Base-by-base conservation (phyloP, 495 filamentous ascomycete genomes). In the Platismatia glauca region DNA sequence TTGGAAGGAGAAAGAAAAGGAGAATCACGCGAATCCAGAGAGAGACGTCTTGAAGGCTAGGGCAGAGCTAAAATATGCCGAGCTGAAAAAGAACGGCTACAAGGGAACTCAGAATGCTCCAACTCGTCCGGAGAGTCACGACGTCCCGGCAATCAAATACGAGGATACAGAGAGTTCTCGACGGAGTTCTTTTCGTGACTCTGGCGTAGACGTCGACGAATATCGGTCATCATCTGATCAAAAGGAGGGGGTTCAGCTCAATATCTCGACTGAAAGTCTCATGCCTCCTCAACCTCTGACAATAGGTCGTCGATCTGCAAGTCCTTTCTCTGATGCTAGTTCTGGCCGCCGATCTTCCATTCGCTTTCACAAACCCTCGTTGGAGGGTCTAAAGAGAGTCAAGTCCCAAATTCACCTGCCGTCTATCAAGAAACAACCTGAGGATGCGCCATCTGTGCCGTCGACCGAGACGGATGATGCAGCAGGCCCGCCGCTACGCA, bases 51-150 rank as follows among this genome's bases (percentile, higher is more conserved):
- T 74, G 65, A 62, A 82, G 29, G 72, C 67, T 20, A 80, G 77
- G 65, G 83, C 80, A 1, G 79, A 83, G 68, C 70, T 71, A 61
- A 78, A 81, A 0, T 89, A 89, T 69, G 78, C 80, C 8, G 78
- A 85, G 68, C 69, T 87, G 62, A 88, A 89, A 73, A 75, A 77
- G 61, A 72, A 73, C 15, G 84, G 85, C 0, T 83, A 82, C 58
- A 74, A 81, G 63, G 78, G 77, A 16, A 78, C 79, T 6, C 64
- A 68, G 20, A 48, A 27, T 16, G 57, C 52, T 38, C 31, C 20
- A 22, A 11, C 43, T 4, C 53, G 44, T 15, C 48, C 41, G 5
- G 55, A 16, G 20, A 63, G 24, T 31, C 43, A 44, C 24, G 55
- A 57, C 16, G 24, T 48, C 24, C 65, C 60, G 39, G 43, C 48